phyloP scores from a whole-genome alignment of 2,329 filamentous ascomycete species.

The Diaporthe ilicicola region DNA sequence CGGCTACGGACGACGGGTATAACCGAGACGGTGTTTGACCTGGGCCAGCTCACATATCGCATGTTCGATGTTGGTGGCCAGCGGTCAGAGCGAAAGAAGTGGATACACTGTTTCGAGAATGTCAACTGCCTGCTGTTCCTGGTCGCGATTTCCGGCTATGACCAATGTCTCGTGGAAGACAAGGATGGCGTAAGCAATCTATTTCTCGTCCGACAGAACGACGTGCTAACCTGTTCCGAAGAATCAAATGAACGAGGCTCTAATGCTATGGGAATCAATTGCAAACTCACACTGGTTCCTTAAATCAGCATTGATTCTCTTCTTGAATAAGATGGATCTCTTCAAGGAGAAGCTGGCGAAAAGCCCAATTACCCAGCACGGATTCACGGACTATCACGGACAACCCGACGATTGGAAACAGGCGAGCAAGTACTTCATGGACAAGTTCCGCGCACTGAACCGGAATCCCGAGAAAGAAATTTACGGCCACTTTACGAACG shows the following conservation, averaged over 20 bases:
- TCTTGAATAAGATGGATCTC: conserved; percentile 88
- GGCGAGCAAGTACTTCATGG: conserved; percentile 82
- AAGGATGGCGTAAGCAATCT: conserved; percentile 81
- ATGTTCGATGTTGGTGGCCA: conserved; percentile 98
- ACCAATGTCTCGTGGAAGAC: conserved; percentile 95
- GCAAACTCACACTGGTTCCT: conserved; percentile 89
- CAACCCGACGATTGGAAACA: conserved; percentile 76
- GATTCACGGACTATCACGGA: conserved; percentile 82
- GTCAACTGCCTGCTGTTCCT: conserved; percentile 93
- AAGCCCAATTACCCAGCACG: conserved; percentile 76
- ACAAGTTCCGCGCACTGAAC: conserved; percentile 82
- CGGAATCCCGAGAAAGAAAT: conserved; percentile 71
- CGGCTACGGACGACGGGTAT: conserved; percentile 93
- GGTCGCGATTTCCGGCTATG: conserved; percentile 94
- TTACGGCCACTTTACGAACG: conserved; percentile 70
- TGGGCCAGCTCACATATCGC: conserved; percentile 90
- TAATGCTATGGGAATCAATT: conserved; percentile 88
- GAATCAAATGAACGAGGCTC: conserved; percentile 92
- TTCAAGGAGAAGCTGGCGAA: conserved; percentile 79
- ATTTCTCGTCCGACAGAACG: not conserved
- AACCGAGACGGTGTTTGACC: conserved; percentile 92
- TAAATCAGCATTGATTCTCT: conserved; percentile 82
- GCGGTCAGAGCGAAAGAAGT: conserved; percentile 93
- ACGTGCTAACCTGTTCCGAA: conserved; percentile 48
- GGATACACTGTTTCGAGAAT: conserved; percentile 96